Evolutionary conservation across 305 asterid species (phyloP), one percentile per base, ranked within the genome.

Genomic region (Nicotiana rustica): DNA sequence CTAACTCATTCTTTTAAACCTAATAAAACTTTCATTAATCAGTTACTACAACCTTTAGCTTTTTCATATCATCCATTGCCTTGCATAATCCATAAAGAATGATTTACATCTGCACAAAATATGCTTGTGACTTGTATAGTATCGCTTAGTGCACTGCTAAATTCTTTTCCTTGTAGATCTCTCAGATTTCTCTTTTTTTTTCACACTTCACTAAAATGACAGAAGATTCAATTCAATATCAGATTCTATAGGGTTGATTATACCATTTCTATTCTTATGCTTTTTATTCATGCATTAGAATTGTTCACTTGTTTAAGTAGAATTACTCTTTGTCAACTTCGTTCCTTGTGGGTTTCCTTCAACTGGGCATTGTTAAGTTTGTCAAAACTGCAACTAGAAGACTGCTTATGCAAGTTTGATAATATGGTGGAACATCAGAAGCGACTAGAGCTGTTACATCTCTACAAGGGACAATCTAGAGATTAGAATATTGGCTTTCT

Each of bases 301-400:
- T 71, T 71, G 61, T 33, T 71, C 18, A 71, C 61, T 47, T 71
- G 61, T 71, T 64, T 47, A 71, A 71, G 78, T 71, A 47, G 61
- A 17, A n/a, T 3, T 47, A 59, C 78, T 71, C 38, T 71, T 71
- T 71, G 21, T 47, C 78, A 47, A 71, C 38, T 71, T 44, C 25
- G 19, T 47, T 21, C 17, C 21, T 71, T 47, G 79, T 12, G 79
- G 79, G 21, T 21, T 71, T 71, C 79, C 47, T 71, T 71, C 38
- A 71, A 21, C 6, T 47, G 55, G 78, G 35, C 19, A 56, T 21
- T 71, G 61, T 47, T 71, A 47, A 21, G 77, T 69, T 35, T 69
- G 56, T 18, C 77, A 69, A 38, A 69, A 18, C 35, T 69, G 77
- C 77, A 70, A 41, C 77, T 18, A 18, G 57, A 38, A 70, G n/a